A percentile compares a stretch with the other conserved stretches of the same genome.
phyloP scores from a whole-genome alignment of 2,329 filamentous ascomycete genomes.

The Aciculosporium take region DNA sequence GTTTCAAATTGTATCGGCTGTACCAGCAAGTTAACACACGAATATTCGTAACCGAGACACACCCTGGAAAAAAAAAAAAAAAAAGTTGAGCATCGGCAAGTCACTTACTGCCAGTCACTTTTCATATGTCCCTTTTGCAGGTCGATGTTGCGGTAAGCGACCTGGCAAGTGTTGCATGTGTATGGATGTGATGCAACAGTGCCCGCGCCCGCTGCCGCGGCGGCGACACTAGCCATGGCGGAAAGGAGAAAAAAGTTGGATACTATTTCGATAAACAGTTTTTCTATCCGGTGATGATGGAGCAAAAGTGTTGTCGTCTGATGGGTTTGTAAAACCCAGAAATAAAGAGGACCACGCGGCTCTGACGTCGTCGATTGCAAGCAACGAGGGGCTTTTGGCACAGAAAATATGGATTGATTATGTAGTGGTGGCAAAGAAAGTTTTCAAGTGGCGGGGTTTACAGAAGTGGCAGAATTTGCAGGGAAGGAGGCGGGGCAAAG shows the following conservation, averaged over 20 bases:
- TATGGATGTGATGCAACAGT: slow-evolving; percentile 59
- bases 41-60: not conserved
- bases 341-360: not conserved
- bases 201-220: slow-evolving; percentile 17
- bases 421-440: slow-evolving; percentile 12
- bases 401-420: slow-evolving; percentile 11
- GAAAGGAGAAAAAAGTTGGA: not conserved
- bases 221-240: slow-evolving; percentile 32
- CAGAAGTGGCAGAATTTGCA: slow-evolving; percentile 1
- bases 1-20: slow-evolving; percentile 91
- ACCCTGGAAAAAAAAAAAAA: not conserved
- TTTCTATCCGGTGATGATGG: not conserved
- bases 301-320: not conserved
- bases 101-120: slow-evolving; percentile 89
- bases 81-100: not conserved
- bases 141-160: slow-evolving; percentile 88
- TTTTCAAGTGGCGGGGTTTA: slow-evolving; percentile 14
- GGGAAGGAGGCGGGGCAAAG: not conserved
- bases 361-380: slow-evolving; percentile 1
- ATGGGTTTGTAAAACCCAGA: not conserved
- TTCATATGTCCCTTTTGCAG: slow-evolving; percentile 94
- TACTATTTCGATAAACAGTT: not conserved
- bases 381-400: slow-evolving; percentile 1
- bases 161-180: slow-evolving; percentile 96
- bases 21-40: not conserved